These are phyloP conservation scores for Nepenthes mirabilis DNA, from an alignment of 148 eudicot species.

Conservation along the genomic window DNA sequence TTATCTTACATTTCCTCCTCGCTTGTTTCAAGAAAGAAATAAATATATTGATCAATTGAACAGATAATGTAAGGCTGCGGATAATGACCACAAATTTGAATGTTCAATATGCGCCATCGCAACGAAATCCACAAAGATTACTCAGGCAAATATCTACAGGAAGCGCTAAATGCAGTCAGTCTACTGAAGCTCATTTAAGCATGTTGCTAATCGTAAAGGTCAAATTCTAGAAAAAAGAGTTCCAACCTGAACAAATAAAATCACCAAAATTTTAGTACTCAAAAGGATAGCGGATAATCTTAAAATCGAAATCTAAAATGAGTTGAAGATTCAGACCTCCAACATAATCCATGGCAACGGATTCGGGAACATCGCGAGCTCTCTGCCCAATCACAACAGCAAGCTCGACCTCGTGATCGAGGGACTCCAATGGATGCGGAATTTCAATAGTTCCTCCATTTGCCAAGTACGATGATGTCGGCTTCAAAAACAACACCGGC, in stretches of 20 bases:
- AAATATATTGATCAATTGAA: too few relatives aligned
- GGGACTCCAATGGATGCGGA: slow-evolving; percentile 58
- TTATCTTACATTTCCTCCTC: too few relatives aligned
- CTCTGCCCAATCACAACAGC: slow-evolving; percentile 80
- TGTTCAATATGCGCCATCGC: too few relatives aligned
- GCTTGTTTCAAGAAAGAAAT: too few relatives aligned
- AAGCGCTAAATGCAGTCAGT: too few relatives aligned
- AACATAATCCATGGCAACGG: slow-evolving; percentile 75
- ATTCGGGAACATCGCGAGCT: slow-evolving; percentile 84
- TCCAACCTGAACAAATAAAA: background rate
- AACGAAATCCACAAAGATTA: too few relatives aligned
- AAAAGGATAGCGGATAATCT: background rate
- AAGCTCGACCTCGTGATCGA: slow-evolving; percentile 90
- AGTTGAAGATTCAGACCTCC: slow-evolving; percentile 37
- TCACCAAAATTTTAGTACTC: background rate
- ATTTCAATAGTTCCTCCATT: slow-evolving; percentile 91
- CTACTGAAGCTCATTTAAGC: too few relatives aligned
- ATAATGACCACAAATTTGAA: too few relatives aligned
- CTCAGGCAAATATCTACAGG: too few relatives aligned
- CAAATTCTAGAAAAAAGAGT: background rate
- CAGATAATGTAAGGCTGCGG: too few relatives aligned
- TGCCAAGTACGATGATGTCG: slow-evolving; percentile 80
- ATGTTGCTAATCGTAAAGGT: too few relatives aligned
- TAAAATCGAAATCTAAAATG: background rate
- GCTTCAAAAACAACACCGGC: slow-evolving; percentile 91